Percentiles rank a stretch among this genome's conserved stretches.
Conservation (phyloP, 1,284 basidiomycete species). For the Pisolithus thermaeus region DNA sequence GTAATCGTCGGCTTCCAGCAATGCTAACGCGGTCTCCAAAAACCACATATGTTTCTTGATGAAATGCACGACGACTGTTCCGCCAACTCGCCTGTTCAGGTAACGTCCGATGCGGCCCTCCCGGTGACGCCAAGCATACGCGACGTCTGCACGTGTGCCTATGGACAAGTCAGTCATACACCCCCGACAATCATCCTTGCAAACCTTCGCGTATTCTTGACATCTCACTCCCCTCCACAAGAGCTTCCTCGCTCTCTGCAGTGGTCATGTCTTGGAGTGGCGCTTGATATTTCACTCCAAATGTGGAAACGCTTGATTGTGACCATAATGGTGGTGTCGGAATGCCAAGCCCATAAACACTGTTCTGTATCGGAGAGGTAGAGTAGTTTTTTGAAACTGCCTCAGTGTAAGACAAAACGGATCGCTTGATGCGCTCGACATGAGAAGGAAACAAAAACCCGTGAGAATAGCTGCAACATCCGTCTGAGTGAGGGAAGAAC, state of each 20-base stretch:
- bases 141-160: conserved; percentile 52
- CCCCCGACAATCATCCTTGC: background rate
- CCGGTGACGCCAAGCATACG: conserved; percentile 62
- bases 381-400: conserved; percentile 29
- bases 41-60: conserved; percentile 98
- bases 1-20: conserved; percentile 72
- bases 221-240: conserved; percentile 89
- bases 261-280: conserved; percentile 66
- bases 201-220: conserved; percentile 59
- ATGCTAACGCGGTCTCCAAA: conserved; percentile 84
- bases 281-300: conserved; percentile 74
- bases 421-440: conserved; percentile 59
- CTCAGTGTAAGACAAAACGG: conserved; percentile 40
- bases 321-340: conserved; percentile 57
- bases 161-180: conserved; percentile 5
- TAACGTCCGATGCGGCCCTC: conserved; percentile 68
- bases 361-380: conserved; percentile 5
- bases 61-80: conserved; percentile 94
- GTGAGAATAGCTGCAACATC: conserved; percentile 73
- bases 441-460: conserved; percentile 97
- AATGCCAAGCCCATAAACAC: conserved; percentile 5
- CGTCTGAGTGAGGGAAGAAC: conserved; percentile 8
- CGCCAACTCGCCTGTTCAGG: conserved; percentile 70
- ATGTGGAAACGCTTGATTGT: conserved; percentile 83
- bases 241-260: conserved; percentile 80